phyloP scores from a whole-genome alignment of 129 eudicot genomes.

The Tagetes patula region DNA sequence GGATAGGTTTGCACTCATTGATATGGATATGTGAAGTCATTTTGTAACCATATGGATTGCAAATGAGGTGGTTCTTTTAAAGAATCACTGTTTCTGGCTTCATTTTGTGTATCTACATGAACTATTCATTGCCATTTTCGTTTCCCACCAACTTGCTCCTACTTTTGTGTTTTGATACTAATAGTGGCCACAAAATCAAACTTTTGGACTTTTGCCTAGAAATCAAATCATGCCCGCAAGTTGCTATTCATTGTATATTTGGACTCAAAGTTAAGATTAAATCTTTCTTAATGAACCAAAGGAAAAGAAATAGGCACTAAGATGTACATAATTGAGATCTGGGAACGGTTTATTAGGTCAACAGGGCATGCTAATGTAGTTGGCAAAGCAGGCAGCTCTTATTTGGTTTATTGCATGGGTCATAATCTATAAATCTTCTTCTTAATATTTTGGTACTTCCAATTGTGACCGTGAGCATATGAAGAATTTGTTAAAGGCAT shows the following conservation, averaged over 20 bases:
- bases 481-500: conserved; percentile 5
- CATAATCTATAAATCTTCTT: too few relatives aligned
- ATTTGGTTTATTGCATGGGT: not conserved
- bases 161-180: not conserved
- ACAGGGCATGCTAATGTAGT: not conserved
- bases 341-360: conserved; percentile 8
- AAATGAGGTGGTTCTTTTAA: not conserved
- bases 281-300: conserved; percentile 22
- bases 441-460: not conserved
- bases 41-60: not conserved
- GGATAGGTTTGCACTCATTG: conserved; percentile 13
- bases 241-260: not conserved
- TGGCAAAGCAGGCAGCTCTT: conserved; percentile 3
- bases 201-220: conserved; percentile 14
- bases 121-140: not conserved
- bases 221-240: not conserved
- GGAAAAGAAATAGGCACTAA: not conserved
- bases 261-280: not conserved
- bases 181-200: not conserved
- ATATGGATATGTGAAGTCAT: conserved; percentile 17
- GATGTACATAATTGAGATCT: not conserved
- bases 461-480: conserved; percentile 4
- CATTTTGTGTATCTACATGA: not conserved
- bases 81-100: not conserved
- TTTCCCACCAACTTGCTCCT: not conserved